Percentiles rank a stretch among this genome's conserved stretches.
These are phyloP conservation scores for Phytophthora constricta DNA, from an alignment of 352 stramenopile species.

Conservation along the genomic window DNA sequence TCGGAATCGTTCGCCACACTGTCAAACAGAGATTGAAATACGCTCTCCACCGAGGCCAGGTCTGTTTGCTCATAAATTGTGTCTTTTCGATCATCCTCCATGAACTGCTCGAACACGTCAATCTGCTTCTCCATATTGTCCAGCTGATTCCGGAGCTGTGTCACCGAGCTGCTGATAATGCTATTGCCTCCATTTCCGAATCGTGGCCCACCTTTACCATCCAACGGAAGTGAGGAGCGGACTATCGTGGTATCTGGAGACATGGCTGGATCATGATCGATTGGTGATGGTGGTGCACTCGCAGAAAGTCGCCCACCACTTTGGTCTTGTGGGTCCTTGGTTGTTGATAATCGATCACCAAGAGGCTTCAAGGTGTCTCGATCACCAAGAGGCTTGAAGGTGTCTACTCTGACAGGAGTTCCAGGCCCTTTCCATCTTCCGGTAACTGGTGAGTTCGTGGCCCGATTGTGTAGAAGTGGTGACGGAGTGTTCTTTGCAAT, in stretches of 20 bases:
- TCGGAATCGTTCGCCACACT: constrained; percentile 68
- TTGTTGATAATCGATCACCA: constrained; percentile 30
- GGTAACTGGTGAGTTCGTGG: constrained; percentile 33
- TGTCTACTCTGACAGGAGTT: constrained; percentile 36
- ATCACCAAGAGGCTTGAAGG: constrained; percentile 38
- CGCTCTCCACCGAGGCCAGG: constrained; percentile 70
- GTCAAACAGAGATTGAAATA: constrained; percentile 66
- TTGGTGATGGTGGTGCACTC: constrained; percentile 59
- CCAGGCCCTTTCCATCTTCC: constrained; percentile 25
- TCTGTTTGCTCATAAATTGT: constrained; percentile 87
- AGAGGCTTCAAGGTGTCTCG: constrained; percentile 43
- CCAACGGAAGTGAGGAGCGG: constrained; percentile 39
- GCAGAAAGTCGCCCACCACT: constrained; percentile 27
- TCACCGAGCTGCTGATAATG: constrained; percentile 77
- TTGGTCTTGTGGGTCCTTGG: constrained; percentile 27
- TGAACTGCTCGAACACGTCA: constrained; percentile 88
- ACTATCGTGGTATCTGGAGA: constrained; percentile 40
- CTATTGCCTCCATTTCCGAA: constrained; percentile 48
- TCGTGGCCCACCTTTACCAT: constrained; percentile 22
- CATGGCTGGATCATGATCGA: constrained; percentile 46
- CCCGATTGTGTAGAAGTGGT: constrained; percentile 35
- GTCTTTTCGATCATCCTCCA: constrained; percentile 88
- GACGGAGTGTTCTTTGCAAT: constrained; percentile 41
- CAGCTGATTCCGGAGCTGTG: constrained; percentile 79
- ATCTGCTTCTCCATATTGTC: constrained; percentile 92